Evolutionary conservation across 2,329 filamentous ascomycete species (phyloP), one percentile per base, ranked within the genome.

Genomic region (Pyrenochaeta sp.): DNA sequence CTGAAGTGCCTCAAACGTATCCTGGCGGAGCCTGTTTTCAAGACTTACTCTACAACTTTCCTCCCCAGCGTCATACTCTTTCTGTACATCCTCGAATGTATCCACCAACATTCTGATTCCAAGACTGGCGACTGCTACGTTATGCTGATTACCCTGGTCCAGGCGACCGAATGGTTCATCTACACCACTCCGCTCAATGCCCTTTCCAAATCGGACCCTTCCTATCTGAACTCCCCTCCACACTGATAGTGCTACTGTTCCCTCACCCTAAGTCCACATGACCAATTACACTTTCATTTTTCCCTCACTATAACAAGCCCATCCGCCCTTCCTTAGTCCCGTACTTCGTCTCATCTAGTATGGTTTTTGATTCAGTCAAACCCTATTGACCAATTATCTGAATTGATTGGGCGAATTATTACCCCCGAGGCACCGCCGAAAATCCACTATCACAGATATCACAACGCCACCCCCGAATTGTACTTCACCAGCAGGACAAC

Each of bases 381-480:
- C 32, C 32, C 8, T 35, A 35, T 35, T 23, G 13, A 23, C 32
- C 19, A 23, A 23, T 35, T 35, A 35, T 21, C 32, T 35, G 13
- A 35, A 35, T 35, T 22, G n/a, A 35, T 35, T 35, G n/a, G 32
- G 19, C 32, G 17, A 35, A 35, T 35, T 35, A 21, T 19, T 35
- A 35, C 20, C 17, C 17, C n/a, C 20, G 15, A 35, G 20, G 32
- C 32, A 23, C 32, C 32, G 32, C 32, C 32, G 17, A 35, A 35
- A 35, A 35, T 35, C 32, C 32, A 35, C 32, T 35, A 35, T 35
- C n/a, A 35, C 32, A 35, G 17, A 35, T 35, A 35, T 35, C 32
- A 35, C 32, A 35, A 35, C 32, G 32, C 32, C n/a, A 35, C 19
- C 17, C 32, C 32, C n/a, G n/a, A 21, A 35, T 35, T 35, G n/a